Percentiles rank a stretch among this genome's conserved stretches.
These are phyloP conservation scores for Neurospora terricola DNA, from an alignment of 495 filamentous ascomycete genomes.

Conservation along the genomic window DNA sequence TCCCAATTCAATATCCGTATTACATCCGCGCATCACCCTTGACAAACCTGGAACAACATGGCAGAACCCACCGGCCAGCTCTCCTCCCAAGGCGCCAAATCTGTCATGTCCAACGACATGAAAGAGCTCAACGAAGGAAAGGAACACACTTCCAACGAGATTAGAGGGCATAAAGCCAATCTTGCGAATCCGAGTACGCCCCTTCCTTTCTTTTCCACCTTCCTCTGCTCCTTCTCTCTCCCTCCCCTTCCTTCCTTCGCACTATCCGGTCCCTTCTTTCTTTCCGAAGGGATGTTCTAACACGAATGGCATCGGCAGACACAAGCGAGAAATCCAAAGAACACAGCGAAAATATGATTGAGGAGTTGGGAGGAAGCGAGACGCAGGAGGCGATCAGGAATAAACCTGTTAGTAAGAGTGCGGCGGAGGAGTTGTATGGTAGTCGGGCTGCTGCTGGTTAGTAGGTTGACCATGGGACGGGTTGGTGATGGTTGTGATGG, in stretches of 20 bases:
- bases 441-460: slow-evolving; percentile 18
- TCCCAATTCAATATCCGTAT: background rate
- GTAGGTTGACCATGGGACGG: background rate
- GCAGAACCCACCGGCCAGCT: slow-evolving; percentile 2
- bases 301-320: slow-evolving; percentile 6
- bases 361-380: slow-evolving; percentile 16
- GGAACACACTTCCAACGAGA: slow-evolving; percentile 21
- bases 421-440: slow-evolving; percentile 26
- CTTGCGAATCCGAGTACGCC: slow-evolving; percentile 16
- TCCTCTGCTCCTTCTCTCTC: background rate
- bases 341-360: slow-evolving; percentile 12
- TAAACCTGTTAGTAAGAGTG: slow-evolving; percentile 20
- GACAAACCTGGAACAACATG: background rate
- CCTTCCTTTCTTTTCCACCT: background rate
- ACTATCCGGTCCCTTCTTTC: background rate
- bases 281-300: too few relatives aligned
- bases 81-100: slow-evolving; percentile 27
- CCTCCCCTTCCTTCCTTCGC: background rate
- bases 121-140: slow-evolving; percentile 26
- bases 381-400: slow-evolving; percentile 18
- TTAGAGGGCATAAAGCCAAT: slow-evolving; percentile 23
- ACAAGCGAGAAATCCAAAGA: slow-evolving; percentile 22
- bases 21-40: background rate
- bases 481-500: background rate
- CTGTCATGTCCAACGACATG: slow-evolving; percentile 30